These are phyloP conservation scores for Agastache rugosa DNA, from an alignment of 257 asterid species.

Conservation along the genomic window DNA sequence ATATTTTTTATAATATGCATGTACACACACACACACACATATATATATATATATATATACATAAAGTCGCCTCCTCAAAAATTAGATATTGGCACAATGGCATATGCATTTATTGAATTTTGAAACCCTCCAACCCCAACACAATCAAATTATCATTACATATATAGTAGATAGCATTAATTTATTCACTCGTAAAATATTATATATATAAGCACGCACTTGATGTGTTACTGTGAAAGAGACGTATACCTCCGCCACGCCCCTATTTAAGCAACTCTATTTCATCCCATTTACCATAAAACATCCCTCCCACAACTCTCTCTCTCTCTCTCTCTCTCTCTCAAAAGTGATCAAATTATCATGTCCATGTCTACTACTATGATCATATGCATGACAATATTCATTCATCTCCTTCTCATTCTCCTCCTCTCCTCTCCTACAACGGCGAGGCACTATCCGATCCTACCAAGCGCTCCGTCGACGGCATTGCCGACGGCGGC, in stretches of 20 bases:
- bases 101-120: conserved; percentile 19
- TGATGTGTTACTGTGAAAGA: conserved; percentile 7
- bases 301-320: conserved; percentile 13
- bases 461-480: conserved; percentile 60
- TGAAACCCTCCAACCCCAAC: neutral
- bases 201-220: neutral
- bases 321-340: neutral
- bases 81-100: neutral
- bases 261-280: conserved; percentile 55
- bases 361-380: conserved; percentile 34
- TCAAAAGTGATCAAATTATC: neutral
- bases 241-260: neutral
- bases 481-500: conserved; percentile 48
- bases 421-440: conserved; percentile 40
- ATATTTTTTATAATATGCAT: too few relatives aligned
- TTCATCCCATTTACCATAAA: conserved; percentile 30
- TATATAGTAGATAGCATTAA: conserved; percentile 18
- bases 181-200: neutral
- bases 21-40: too few relatives aligned
- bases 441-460: conserved; percentile 64
- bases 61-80: neutral
- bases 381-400: conserved; percentile 26
- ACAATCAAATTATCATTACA: neutral
- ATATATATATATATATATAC: too few relatives aligned
- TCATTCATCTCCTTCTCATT: conserved; percentile 35